A percentile compares a stretch with the other conserved stretches of the same genome.
Evolutionary conservation across 2,329 filamentous ascomycete genomes (phyloP).

Genomic region (Colletotrichum costaricense): DNA sequence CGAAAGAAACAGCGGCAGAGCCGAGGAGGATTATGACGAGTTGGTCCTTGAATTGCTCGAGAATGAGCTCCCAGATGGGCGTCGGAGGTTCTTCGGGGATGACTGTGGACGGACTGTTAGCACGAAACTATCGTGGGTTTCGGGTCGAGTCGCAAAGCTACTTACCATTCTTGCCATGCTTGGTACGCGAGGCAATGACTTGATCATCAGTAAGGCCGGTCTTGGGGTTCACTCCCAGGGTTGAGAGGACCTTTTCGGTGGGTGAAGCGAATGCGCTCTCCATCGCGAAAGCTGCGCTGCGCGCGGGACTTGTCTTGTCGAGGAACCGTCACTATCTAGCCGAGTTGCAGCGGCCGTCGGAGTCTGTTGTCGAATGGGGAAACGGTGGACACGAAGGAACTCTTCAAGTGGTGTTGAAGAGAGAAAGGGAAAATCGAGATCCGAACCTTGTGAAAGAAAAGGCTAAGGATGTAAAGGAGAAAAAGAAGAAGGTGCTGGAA

Average conservation of each 20-base stretch:
- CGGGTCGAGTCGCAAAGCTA: conserved; percentile 32
- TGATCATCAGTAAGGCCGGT: conserved; percentile 70
- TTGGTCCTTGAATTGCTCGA: conserved; percentile 99
- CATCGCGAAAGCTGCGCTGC: conserved; percentile 55
- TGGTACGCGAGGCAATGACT: conserved; percentile 64
- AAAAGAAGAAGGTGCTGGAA: conserved; percentile 30
- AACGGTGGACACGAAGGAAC: background rate
- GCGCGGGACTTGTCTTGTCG: conserved; percentile 30
- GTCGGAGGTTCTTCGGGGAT: conserved; percentile 92
- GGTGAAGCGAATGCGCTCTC: conserved; percentile 72
- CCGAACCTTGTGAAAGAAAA: conserved; percentile 9
- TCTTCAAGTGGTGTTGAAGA: background rate
- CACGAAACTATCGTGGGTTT: conserved; percentile 26
- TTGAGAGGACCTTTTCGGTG: conserved; percentile 67
- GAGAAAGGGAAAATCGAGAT: conserved; percentile 8
- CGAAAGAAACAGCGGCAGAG: conserved; percentile 93
- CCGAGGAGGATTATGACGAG: conserved; percentile 94
- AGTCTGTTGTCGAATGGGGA: background rate
- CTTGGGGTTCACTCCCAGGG: conserved; percentile 66
- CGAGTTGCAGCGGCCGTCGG: conserved; percentile 20
- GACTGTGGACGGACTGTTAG: conserved; percentile 49
- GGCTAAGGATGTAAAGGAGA: conserved; percentile 16
- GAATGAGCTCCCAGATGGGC: conserved; percentile 93
- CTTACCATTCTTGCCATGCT: conserved; percentile 76
- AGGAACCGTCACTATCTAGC: conserved; percentile 26